These are phyloP conservation scores for Rutstroemia sp. DNA, from an alignment of 2,329 filamentous ascomycete genomes.

Conservation along the genomic window DNA sequence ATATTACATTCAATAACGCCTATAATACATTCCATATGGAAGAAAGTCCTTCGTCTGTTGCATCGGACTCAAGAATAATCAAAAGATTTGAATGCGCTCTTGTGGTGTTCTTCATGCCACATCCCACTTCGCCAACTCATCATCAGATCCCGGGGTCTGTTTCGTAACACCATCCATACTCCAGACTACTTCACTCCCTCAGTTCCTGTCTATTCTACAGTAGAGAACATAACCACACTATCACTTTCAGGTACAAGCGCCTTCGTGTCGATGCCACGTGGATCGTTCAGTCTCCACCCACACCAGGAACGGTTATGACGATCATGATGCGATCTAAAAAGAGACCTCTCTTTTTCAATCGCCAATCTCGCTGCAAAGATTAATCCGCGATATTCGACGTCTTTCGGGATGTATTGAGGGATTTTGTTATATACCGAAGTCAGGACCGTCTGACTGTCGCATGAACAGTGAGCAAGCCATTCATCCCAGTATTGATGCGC, in stretches of 20 bases:
- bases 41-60: too few species aligned
- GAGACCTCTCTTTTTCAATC: neutral
- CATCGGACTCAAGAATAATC: neutral
- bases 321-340: neutral
- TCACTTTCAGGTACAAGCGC: neutral
- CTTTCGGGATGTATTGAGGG: too few species aligned
- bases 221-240: neutral
- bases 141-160: neutral
- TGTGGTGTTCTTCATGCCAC: slow-evolving; percentile 5
- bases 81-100: neutral
- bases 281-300: neutral
- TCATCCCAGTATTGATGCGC: too few species aligned
- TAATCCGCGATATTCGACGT: too few species aligned
- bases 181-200: neutral
- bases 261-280: slow-evolving; percentile 3
- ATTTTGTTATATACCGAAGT: too few species aligned
- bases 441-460: too few species aligned
- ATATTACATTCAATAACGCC: too few species aligned
- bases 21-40: too few species aligned
- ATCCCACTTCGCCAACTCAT: slow-evolving; percentile 5
- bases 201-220: too few species aligned
- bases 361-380: too few species aligned
- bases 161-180: neutral
- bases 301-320: neutral
- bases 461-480: too few species aligned